These are phyloP conservation scores for Raphanus raphanistrum DNA, from an alignment of 345 rosid species.

Conservation along the genomic window DNA sequence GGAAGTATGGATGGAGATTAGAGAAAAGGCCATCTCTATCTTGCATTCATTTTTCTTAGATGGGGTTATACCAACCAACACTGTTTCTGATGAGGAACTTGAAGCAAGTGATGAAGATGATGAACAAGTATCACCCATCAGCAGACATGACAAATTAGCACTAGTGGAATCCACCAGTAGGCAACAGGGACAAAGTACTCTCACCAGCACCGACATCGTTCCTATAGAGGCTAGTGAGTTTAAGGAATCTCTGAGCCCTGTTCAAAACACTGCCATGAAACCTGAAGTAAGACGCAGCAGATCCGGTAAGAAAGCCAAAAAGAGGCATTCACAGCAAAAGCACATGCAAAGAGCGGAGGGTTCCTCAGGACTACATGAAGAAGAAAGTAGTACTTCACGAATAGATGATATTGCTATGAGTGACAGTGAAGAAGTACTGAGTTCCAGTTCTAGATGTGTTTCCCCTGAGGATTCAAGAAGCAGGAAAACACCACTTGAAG, in stretches of 20 bases:
- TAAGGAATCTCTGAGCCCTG: conserved; percentile 56
- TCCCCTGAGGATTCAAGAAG: conserved; percentile 81
- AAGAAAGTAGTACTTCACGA: conserved; percentile 61
- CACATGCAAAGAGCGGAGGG: conserved; percentile 60
- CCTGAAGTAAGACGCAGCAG: conserved; percentile 73
- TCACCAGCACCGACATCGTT: conserved; percentile 55
- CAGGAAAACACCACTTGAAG: conserved; percentile 79
- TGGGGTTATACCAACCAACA: conserved; percentile 69
- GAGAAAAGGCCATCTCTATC: conserved; percentile 86
- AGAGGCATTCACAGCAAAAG: conserved; percentile 81
- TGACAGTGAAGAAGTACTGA: conserved; percentile 78
- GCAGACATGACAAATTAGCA: conserved; percentile 47
- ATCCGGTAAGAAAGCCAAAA: conserved; percentile 94
- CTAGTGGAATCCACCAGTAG: conserved; percentile 51
- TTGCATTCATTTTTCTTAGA: conserved; percentile 81
- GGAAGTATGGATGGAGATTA: conserved; percentile 98
- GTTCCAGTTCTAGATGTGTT: conserved; percentile 79
- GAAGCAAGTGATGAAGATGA: conserved; percentile 60
- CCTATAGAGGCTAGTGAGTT: conserved; percentile 47
- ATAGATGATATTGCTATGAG: conserved; percentile 84
- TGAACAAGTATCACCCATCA: conserved; percentile 41
- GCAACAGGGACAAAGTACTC: conserved; percentile 49
- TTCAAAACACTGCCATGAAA: conserved; percentile 48
- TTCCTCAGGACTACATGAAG: conserved; percentile 61
- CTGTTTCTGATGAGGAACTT: conserved; percentile 77